Evolutionary conservation across 2,329 filamentous ascomycete genomes (phyloP).

Genomic region (Epichloe brachyelytri): DNA sequence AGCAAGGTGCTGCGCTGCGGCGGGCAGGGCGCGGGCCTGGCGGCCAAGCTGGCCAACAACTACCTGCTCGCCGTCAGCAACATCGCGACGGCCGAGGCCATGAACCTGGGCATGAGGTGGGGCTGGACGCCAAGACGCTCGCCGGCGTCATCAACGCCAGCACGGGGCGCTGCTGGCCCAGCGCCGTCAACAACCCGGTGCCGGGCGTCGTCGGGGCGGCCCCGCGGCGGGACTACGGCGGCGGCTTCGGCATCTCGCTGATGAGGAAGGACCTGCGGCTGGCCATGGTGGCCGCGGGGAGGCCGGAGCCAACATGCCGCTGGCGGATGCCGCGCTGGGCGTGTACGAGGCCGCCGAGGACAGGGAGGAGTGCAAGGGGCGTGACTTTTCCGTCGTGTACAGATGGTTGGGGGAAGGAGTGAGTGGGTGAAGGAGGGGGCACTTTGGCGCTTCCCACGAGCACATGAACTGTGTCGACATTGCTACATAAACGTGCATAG

Average conservation of each 20-base stretch:
- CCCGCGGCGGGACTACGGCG: slow-evolving; percentile 58
- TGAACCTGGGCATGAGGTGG: slow-evolving; percentile 50
- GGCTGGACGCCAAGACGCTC: slow-evolving; percentile 50
- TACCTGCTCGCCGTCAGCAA: slow-evolving; percentile 93
- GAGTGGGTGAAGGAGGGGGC: too few relatives aligned
- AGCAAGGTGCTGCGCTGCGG: slow-evolving; percentile 78
- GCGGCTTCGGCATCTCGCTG: slow-evolving; percentile 63
- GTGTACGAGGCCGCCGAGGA: slow-evolving; percentile 57
- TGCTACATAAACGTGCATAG: too few relatives aligned
- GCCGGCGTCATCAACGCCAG: slow-evolving; percentile 84
- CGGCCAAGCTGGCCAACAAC: slow-evolving; percentile 93
- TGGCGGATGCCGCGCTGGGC: slow-evolving; percentile 48
- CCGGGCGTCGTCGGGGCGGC: slow-evolving; percentile 66
- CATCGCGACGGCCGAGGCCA: slow-evolving; percentile 54
- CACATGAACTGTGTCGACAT: too few relatives aligned
- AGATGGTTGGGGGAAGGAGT: slow-evolving; percentile 42
- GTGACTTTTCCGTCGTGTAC: slow-evolving; percentile 76
- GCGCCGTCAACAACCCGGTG: slow-evolving; percentile 90
- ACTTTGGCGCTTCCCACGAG: background rate
- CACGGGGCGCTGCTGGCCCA: slow-evolving; percentile 93
- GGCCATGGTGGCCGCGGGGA: slow-evolving; percentile 61
- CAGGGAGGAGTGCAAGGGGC: slow-evolving; percentile 48
- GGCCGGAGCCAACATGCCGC: slow-evolving; percentile 50
- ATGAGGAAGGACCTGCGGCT: slow-evolving; percentile 73
- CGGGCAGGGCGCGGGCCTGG: slow-evolving; percentile 69